Conservation (phyloP, 2,329 filamentous ascomycete genomes). For the Exophiala sp. region DNA sequence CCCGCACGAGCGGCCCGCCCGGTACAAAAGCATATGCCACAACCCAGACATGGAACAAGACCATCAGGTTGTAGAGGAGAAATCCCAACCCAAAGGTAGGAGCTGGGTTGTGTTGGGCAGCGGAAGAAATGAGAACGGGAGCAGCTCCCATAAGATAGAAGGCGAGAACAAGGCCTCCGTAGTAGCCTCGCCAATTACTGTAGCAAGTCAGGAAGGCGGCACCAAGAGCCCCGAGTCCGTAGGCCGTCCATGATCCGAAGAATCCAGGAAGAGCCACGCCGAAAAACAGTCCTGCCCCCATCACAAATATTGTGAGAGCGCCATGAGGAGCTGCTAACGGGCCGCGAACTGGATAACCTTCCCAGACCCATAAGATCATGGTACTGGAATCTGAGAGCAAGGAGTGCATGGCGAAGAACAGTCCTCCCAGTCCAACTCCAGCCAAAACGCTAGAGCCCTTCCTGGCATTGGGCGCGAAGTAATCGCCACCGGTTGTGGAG, state of each 20-base stretch:
- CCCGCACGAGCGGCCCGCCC: conserved; percentile 82
- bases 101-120: conserved; percentile 69
- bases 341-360: conserved; percentile 84
- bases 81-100: conserved; percentile 83
- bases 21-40: conserved; percentile 98
- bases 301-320: conserved; percentile 75
- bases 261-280: conserved; percentile 69
- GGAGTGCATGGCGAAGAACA: conserved; percentile 87
- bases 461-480: conserved; percentile 48
- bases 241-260: conserved; percentile 71
- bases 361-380: conserved; percentile 98
- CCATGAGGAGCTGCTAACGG: conserved; percentile 87
- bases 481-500: conserved; percentile 47
- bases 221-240: conserved; percentile 69
- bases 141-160: conserved; percentile 77
- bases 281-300: conserved; percentile 72
- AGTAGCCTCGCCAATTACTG: conserved; percentile 82
- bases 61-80: conserved; percentile 83
- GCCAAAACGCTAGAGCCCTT: conserved; percentile 65
- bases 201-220: conserved; percentile 71
- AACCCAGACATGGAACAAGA: conserved; percentile 98
- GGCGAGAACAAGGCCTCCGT: conserved; percentile 69
- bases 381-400: conserved; percentile 94
- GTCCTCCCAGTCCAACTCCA: conserved; percentile 70
- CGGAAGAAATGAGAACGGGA: conserved; percentile 67